These are phyloP conservation scores for Cicer chorassanicum DNA, from an alignment of 306 rosid genomes.

Conservation along the genomic window DNA sequence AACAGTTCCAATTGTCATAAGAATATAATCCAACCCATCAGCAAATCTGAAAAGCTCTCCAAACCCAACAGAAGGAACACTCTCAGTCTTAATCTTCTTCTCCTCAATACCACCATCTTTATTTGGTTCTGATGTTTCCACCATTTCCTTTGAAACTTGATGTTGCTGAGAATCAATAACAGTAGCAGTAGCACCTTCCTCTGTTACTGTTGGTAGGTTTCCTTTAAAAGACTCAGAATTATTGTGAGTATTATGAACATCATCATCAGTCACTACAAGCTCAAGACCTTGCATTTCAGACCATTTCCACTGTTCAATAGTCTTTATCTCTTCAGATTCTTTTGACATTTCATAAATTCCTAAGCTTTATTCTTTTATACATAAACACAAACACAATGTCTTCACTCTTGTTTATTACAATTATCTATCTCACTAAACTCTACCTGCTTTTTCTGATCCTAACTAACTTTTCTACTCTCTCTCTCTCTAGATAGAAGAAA, in stretches of 20 bases:
- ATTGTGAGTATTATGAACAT: not conserved
- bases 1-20: slow-evolving; percentile 81
- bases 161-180: slow-evolving; percentile 16
- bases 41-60: slow-evolving; percentile 85
- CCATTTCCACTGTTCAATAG: slow-evolving; percentile 98
- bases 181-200: slow-evolving; percentile 27
- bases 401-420: slow-evolving; percentile 44
- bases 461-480: slow-evolving; percentile 39
- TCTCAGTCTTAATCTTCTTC: slow-evolving; percentile 62
- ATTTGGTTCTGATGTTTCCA: slow-evolving; percentile 57
- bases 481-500: not conserved
- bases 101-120: slow-evolving; percentile 50
- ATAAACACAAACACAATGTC: slow-evolving; percentile 38
- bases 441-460: slow-evolving; percentile 33
- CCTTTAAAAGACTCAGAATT: slow-evolving; percentile 48
- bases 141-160: slow-evolving; percentile 54
- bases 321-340: slow-evolving; percentile 84
- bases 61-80: slow-evolving; percentile 63
- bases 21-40: slow-evolving; percentile 83
- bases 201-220: slow-evolving; percentile 41
- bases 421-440: slow-evolving; percentile 21
- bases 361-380: slow-evolving; percentile 53
- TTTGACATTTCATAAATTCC: slow-evolving; percentile 79
- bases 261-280: slow-evolving; percentile 59
- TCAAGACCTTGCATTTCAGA: slow-evolving; percentile 99